Percentiles rank a stretch among this genome's conserved stretches.
Evolutionary conservation across 2,329 filamentous ascomycete genomes (phyloP).

Genomic region (Gremmenia infestans): DNA sequence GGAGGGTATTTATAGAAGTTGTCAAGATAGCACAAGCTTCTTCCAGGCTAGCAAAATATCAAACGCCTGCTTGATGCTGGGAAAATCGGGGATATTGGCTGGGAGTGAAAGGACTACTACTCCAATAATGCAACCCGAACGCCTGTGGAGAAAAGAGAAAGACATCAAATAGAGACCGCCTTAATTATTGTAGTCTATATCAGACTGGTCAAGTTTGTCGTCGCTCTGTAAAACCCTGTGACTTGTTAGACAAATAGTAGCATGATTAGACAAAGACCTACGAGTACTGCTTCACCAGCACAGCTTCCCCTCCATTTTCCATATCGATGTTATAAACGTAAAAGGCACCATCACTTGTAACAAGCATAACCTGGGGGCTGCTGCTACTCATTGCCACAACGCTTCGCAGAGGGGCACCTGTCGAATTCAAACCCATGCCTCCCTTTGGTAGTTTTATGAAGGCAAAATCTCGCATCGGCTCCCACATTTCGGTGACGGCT

Average conservation of each 20-base stretch:
- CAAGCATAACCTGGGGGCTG: conserved; percentile 94
- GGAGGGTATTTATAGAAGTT: neutral
- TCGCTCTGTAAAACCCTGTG: conserved; percentile 30
- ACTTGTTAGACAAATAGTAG: conserved; percentile 3
- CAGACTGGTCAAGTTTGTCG: conserved; percentile 30
- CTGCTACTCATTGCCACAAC: conserved; percentile 98
- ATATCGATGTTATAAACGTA: conserved; percentile 95
- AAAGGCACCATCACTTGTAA: conserved; percentile 91
- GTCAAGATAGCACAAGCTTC: neutral
- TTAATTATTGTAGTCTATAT: conserved; percentile 26
- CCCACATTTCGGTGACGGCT: conserved; percentile 97
- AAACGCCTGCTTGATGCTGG: conserved; percentile 16
- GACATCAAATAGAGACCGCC: neutral
- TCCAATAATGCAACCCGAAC: neutral
- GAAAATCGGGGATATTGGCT: neutral
- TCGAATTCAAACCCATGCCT: conserved; percentile 30
- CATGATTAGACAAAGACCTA: conserved; percentile 45
- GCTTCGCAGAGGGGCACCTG: conserved; percentile 62
- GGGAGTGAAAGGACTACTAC: neutral
- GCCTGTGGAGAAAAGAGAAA: neutral
- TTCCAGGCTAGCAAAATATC: neutral
- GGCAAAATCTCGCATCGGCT: conserved; percentile 89
- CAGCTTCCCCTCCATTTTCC: conserved; percentile 89
- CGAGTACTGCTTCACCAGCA: conserved; percentile 88
- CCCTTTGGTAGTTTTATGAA: conserved; percentile 86